A percentile compares a stretch with the other conserved stretches of the same genome.
phyloP scores from a whole-genome alignment of 2,329 filamentous ascomycete genomes.

The Trichoderma hamatum region DNA sequence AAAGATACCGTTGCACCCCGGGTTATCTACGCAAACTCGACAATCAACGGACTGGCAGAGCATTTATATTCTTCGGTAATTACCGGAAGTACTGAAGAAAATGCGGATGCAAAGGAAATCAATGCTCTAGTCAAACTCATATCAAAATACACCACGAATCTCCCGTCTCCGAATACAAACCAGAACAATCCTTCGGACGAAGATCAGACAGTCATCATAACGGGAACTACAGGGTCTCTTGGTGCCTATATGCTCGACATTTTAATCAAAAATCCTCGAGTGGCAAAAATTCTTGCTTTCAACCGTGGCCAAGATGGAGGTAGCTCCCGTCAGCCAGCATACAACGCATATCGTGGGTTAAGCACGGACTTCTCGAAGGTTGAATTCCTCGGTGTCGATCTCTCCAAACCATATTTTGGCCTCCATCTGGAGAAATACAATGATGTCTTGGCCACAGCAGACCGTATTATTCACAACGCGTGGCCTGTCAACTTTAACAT shows the following conservation, averaged over 20 bases:
- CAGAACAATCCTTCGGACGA: slow-evolving; percentile 35
- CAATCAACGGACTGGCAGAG: slow-evolving; percentile 34
- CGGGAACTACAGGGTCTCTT: slow-evolving; percentile 85
- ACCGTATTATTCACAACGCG: slow-evolving; percentile 55
- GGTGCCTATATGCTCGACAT: slow-evolving; percentile 69
- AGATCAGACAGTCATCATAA: slow-evolving; percentile 70
- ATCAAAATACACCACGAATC: slow-evolving; percentile 38
- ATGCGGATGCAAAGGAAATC: background rate
- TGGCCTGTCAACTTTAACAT: slow-evolving; percentile 56
- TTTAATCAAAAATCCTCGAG: slow-evolving; percentile 34
- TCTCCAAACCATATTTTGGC: slow-evolving; percentile 36
- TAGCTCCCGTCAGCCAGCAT: slow-evolving; percentile 42
- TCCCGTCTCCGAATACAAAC: slow-evolving; percentile 30
- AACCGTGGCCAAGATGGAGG: slow-evolving; percentile 43
- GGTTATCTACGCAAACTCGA: slow-evolving; percentile 38
- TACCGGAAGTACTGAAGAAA: slow-evolving; percentile 23
- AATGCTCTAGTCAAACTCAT: slow-evolving; percentile 29
- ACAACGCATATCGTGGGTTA: slow-evolving; percentile 45
- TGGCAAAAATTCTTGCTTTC: slow-evolving; percentile 35
- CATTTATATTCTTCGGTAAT: slow-evolving; percentile 22
- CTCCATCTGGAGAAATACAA: slow-evolving; percentile 22
- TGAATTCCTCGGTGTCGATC: slow-evolving; percentile 54
- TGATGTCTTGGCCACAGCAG: slow-evolving; percentile 24
- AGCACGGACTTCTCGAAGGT: slow-evolving; percentile 43
- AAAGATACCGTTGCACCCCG: slow-evolving; percentile 31